Conservation (phyloP, 2,329 filamentous ascomycete genomes). For the Neofusicoccum parvum region DNA sequence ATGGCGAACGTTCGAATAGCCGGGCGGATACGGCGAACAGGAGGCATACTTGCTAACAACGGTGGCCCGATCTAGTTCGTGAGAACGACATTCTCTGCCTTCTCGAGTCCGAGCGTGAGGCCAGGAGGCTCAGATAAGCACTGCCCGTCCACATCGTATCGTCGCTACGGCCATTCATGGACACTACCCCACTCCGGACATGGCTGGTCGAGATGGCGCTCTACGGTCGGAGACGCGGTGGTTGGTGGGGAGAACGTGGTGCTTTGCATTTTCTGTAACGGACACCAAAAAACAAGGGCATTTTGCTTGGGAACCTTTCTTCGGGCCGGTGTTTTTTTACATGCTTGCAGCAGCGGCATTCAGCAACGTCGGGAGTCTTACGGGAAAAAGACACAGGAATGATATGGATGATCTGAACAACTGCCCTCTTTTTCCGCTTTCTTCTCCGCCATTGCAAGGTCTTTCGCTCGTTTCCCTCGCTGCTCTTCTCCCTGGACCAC, state of each 20-base stretch:
- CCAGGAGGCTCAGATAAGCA: slow-evolving; percentile 90
- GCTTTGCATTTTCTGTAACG: slow-evolving; percentile 14
- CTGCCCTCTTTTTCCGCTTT: background rate
- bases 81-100: slow-evolving; percentile 98
- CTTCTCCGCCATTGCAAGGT: too few species aligned
- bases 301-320: slow-evolving; percentile 10
- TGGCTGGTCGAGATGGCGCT: slow-evolving; percentile 6
- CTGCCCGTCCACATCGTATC: background rate
- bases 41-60: background rate
- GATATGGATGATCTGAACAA: slow-evolving; percentile 13
- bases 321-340: slow-evolving; percentile 11
- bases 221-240: slow-evolving; percentile 6
- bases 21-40: background rate
- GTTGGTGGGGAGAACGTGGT: background rate
- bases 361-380: slow-evolving; percentile 4
- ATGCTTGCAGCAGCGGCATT: slow-evolving; percentile 10
- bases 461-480: background rate
- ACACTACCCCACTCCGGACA: background rate
- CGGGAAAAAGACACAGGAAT: slow-evolving; percentile 16
- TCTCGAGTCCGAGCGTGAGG: slow-evolving; percentile 99
- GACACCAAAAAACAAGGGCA: slow-evolving; percentile 18
- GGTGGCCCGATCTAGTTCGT: slow-evolving; percentile 49
- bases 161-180: background rate
- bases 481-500: background rate
- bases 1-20: background rate